A percentile compares a stretch with the other conserved stretches of the same genome.
phyloP scores from a whole-genome alignment of 306 rosid genomes.

The Fagus sylvatica region DNA sequence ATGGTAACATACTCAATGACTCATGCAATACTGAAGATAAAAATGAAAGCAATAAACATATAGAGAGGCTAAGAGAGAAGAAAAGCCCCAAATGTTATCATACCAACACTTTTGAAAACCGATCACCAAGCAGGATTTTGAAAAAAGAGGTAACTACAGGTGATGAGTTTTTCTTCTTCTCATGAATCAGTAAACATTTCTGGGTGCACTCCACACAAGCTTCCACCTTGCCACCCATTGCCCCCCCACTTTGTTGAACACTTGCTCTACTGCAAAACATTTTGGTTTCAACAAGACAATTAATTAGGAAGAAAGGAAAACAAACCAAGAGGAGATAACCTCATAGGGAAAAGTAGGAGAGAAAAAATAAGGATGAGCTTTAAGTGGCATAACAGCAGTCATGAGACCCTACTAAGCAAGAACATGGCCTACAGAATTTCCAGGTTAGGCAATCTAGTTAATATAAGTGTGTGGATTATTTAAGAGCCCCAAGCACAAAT shows the following conservation, averaged over 20 bases:
- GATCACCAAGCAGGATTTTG: slow-evolving; percentile 53
- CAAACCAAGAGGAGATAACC: neutral
- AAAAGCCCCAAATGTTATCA: neutral
- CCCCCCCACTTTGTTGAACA: neutral
- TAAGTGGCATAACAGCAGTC: neutral
- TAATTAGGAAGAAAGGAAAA: neutral
- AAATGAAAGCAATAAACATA: neutral
- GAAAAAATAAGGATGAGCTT: neutral
- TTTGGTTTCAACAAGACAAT: neutral
- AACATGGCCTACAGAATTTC: neutral
- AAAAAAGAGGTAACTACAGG: slow-evolving; percentile 43
- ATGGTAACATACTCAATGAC: neutral
- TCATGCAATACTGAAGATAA: neutral
- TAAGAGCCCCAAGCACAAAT: too few relatives aligned
- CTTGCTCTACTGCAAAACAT: neutral
- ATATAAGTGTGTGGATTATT: too few relatives aligned
- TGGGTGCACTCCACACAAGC: slow-evolving; percentile 44
- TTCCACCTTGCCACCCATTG: slow-evolving; percentile 37
- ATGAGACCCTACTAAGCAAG: neutral
- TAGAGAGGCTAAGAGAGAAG: slow-evolving; percentile 12
- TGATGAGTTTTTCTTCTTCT: slow-evolving; percentile 26
- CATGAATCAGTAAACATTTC: slow-evolving; percentile 41
- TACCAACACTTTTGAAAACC: slow-evolving; percentile 47
- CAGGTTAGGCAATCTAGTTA: neutral
- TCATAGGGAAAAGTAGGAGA: neutral